Percentiles rank a stretch among this genome's conserved stretches.
phyloP scores from a whole-genome alignment of 306 rosid genomes.

The Castanea mollissima region DNA sequence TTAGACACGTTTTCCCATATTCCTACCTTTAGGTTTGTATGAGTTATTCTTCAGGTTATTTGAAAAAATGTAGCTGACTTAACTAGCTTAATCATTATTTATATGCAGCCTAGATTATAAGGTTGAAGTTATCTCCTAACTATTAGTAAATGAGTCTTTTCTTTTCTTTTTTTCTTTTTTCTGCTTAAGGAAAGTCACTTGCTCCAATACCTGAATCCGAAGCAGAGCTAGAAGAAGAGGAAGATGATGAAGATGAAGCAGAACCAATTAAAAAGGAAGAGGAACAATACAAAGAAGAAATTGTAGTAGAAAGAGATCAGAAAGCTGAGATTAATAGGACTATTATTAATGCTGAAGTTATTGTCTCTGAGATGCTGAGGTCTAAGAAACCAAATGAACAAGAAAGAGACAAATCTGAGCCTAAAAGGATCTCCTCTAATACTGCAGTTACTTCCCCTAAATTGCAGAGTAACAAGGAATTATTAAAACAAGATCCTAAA shows the following conservation, averaged over 20 bases:
- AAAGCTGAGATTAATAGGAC: constrained; percentile 32
- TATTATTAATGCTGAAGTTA: constrained; percentile 17
- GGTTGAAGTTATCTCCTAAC: constrained; percentile 20
- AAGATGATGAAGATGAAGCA: constrained; percentile 42
- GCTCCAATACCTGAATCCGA: constrained; percentile 96
- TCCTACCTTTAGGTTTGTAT: neutral
- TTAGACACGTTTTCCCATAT: neutral
- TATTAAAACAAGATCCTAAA: constrained; percentile 44
- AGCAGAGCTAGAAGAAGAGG: constrained; percentile 81
- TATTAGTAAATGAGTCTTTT: constrained; percentile 37
- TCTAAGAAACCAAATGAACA: constrained; percentile 31
- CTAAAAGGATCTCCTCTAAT: constrained; percentile 23
- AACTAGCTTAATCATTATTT: neutral
- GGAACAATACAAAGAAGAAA: constrained; percentile 30
- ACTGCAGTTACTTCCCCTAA: constrained; percentile 35
- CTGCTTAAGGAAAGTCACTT: constrained; percentile 95
- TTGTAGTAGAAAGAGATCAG: constrained; percentile 31
- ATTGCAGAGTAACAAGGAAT: constrained; percentile 27
- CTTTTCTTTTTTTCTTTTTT: constrained; percentile 13
- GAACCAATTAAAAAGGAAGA: constrained; percentile 25
- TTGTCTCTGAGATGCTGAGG: constrained; percentile 28
- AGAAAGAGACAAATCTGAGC: constrained; percentile 37
- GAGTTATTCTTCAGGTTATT: neutral
- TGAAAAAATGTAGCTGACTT: neutral
- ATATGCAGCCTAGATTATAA: constrained; percentile 17